phyloP scores from a whole-genome alignment of 768 basidiomycete species.

The Leccinum subgranulosum region DNA sequence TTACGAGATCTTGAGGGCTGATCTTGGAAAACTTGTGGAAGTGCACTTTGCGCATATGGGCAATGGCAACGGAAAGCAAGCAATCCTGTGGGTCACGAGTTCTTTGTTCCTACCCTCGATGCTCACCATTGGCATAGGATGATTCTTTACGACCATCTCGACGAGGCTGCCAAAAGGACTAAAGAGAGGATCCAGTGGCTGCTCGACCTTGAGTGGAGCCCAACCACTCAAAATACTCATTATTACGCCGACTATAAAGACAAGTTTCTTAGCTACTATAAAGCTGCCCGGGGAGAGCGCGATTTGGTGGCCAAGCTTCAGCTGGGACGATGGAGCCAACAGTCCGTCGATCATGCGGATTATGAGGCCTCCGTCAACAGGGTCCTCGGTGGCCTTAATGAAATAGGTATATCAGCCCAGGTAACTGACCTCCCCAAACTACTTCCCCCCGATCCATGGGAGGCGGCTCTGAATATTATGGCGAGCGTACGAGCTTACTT shows the following conservation, averaged over 20 bases:
- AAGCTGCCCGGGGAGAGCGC: conserved; percentile 20
- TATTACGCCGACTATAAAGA: conserved; percentile 47
- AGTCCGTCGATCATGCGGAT: too few species aligned
- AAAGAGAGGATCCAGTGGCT: conserved; percentile 47
- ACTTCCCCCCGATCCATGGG: conserved; percentile 48
- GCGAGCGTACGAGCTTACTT: conserved; percentile 71
- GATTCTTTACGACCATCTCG: conserved; percentile 50
- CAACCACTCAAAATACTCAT: conserved; percentile 51
- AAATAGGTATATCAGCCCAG: conserved; percentile 31
- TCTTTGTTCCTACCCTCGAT: too few species aligned
- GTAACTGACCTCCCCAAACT: conserved; percentile 47
- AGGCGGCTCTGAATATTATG: conserved; percentile 64
- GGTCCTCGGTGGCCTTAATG: conserved; percentile 17
- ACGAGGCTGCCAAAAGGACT: conserved; percentile 38
- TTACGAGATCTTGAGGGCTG: conserved; percentile 33
- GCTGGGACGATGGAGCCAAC: not conserved
- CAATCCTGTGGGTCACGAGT: conserved; percentile 38
- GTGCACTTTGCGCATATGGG: conserved; percentile 52
- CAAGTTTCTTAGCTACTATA: conserved; percentile 52
- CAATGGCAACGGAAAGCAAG: conserved; percentile 49
- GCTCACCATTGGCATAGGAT: conserved; percentile 31
- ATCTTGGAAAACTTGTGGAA: conserved; percentile 43
- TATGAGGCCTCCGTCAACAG: conserved; percentile 24
- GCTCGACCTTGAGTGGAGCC: conserved; percentile 44
- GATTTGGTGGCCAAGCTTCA: conserved; percentile 12